Percentiles rank a stretch among this genome's conserved stretches.
These are phyloP conservation scores for Yarrowia deformans DNA, from an alignment of 805 yeast genomes.

Conservation along the genomic window DNA sequence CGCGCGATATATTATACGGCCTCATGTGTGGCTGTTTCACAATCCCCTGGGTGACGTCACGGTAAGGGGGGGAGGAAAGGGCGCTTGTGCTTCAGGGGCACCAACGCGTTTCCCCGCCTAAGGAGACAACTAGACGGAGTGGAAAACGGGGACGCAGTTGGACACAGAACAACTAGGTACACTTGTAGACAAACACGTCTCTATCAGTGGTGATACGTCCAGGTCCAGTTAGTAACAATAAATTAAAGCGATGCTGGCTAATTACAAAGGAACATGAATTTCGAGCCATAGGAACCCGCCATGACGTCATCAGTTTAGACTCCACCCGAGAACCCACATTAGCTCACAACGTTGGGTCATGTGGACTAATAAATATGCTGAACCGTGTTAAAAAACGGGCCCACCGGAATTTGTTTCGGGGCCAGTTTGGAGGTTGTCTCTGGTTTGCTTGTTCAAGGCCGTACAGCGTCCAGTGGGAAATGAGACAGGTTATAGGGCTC, in stretches of 20 bases:
- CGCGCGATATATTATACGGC: neutral
- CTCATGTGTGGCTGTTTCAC: neutral
- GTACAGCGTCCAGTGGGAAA: no score
- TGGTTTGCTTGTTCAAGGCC: no score
- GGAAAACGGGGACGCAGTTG: no score
- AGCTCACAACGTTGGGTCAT: conserved; percentile 25
- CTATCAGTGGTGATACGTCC: no score
- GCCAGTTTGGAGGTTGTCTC: neutral
- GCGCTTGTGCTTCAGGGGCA: neutral
- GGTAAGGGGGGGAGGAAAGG: neutral
- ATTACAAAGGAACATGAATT: no score
- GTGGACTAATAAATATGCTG: neutral
- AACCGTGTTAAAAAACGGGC: no score
- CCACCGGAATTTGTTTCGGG: neutral
- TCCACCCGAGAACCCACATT: neutral
- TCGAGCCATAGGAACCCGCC: neutral
- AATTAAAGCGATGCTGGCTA: neutral
- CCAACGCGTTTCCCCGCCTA: neutral
- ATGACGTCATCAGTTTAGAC: conserved; percentile 11
- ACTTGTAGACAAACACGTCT: no score
- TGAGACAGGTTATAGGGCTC: no score
- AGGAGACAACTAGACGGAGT: neutral
- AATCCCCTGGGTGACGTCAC: neutral
- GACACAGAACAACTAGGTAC: no score
- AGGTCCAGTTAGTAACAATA: neutral